Conservation (phyloP, 2,329 filamentous ascomycete genomes). For the Cryoendolithus antarcticus region DNA sequence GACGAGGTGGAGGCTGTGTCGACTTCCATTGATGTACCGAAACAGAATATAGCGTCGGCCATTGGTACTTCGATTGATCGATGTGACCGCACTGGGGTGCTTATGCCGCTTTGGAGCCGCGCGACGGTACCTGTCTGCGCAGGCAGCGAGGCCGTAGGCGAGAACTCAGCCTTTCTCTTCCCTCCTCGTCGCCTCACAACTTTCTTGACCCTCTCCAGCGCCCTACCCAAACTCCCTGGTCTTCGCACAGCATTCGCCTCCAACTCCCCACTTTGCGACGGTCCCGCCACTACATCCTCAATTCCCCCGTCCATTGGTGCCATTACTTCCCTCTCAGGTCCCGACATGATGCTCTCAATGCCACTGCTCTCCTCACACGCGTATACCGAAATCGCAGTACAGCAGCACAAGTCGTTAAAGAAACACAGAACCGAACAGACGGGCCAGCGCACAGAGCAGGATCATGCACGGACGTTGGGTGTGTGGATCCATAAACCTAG, state of each 20-base stretch:
- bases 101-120: not conserved
- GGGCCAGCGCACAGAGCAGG: no score
- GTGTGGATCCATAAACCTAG: no score
- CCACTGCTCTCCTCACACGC: no score
- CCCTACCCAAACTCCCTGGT: conserved; percentile 15
- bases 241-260: conserved; percentile 1
- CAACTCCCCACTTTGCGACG: not conserved
- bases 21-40: not conserved
- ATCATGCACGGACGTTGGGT: no score
- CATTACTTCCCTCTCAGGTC: no score
- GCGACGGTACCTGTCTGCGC: not conserved
- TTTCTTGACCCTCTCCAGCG: conserved; percentile 13
- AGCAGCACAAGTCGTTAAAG: no score
- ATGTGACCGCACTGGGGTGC: conserved; percentile 1
- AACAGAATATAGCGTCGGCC: not conserved
- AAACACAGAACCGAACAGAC: no score
- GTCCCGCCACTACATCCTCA: not conserved
- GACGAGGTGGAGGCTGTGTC: conserved; percentile 2
- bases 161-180: conserved; percentile 4
- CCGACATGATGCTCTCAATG: no score
- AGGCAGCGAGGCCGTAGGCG: not conserved
- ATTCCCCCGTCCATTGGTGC: no score
- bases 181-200: conserved; percentile 12
- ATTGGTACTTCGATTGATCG: not conserved
- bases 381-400: no score